Evolutionary conservation across 345 rosid genomes (phyloP).

Genomic region (Angophora floribunda): DNA sequence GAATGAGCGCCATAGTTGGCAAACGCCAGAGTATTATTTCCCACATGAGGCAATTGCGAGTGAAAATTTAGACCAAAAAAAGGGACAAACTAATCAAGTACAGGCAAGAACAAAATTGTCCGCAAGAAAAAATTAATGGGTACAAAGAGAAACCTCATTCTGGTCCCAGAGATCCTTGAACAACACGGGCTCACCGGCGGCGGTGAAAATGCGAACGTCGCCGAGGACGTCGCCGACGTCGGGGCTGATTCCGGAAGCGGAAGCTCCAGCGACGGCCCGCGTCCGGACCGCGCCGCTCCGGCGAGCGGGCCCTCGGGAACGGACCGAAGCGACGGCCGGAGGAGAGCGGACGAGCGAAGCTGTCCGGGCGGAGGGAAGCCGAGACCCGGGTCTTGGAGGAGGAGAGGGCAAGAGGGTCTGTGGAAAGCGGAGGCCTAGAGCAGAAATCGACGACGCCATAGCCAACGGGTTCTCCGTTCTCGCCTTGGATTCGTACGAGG

Average conservation of each 20-base stretch:
- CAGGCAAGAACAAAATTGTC: not conserved
- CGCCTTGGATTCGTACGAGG: not conserved
- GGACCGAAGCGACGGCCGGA: not conserved
- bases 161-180: conserved; percentile 89
- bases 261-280: conserved; percentile 22
- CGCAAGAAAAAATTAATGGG: not conserved
- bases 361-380: not conserved
- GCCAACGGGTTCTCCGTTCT: not conserved
- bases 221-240: conserved; percentile 41
- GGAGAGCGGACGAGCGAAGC: not conserved
- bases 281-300: not conserved
- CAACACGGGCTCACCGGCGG: conserved; percentile 46
- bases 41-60: not conserved
- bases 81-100: not conserved
- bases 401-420: not conserved
- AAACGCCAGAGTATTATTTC: not conserved
- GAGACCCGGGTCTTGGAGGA: not conserved
- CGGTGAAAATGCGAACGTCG: conserved; percentile 53
- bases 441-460: conserved; percentile 10
- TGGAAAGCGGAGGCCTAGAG: conserved; percentile 12
- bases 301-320: not conserved
- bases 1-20: not conserved
- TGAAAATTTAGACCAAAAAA: not conserved
- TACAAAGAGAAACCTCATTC: conserved; percentile 34
- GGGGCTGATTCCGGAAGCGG: conserved; percentile 13